phyloP scores from a whole-genome alignment of 176 grass and related monocot species.

The Hordeum marinum region DNA sequence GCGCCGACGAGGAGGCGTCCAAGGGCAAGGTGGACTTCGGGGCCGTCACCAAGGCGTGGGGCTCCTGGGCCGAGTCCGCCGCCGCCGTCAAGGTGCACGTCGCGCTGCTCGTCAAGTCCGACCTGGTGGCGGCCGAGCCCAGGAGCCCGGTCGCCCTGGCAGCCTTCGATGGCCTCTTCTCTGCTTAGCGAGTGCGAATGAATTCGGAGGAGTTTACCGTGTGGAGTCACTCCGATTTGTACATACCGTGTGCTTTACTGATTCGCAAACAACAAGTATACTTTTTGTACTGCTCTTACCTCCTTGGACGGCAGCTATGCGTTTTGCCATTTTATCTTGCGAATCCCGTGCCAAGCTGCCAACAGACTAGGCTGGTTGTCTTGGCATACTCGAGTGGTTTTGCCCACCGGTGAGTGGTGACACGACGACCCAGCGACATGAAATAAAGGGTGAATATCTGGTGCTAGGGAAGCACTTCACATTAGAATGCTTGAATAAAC shows the following conservation, averaged over 20 bases:
- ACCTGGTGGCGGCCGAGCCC: constrained; percentile 31
- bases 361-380: too few species aligned
- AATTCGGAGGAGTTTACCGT: not conserved
- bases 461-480: too few species aligned
- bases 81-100: constrained; percentile 24
- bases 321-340: too few species aligned
- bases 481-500: too few species aligned
- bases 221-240: not conserved
- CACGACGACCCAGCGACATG: too few species aligned
- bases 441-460: too few species aligned
- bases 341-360: too few species aligned
- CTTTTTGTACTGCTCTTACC: too few species aligned
- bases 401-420: too few species aligned
- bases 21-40: constrained; percentile 28
- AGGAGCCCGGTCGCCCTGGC: constrained; percentile 13
- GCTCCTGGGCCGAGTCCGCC: constrained; percentile 39
- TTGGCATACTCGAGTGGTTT: too few species aligned
- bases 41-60: constrained; percentile 30
- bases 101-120: constrained; percentile 15
- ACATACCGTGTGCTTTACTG: not conserved
- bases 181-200: constrained; percentile 31
- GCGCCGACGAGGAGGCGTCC: not conserved
- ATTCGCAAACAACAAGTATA: not conserved
- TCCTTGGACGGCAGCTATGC: too few species aligned
- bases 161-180: constrained; percentile 58